phyloP scores from a whole-genome alignment of 148 eudicot genomes.

The Silene latifolia region DNA sequence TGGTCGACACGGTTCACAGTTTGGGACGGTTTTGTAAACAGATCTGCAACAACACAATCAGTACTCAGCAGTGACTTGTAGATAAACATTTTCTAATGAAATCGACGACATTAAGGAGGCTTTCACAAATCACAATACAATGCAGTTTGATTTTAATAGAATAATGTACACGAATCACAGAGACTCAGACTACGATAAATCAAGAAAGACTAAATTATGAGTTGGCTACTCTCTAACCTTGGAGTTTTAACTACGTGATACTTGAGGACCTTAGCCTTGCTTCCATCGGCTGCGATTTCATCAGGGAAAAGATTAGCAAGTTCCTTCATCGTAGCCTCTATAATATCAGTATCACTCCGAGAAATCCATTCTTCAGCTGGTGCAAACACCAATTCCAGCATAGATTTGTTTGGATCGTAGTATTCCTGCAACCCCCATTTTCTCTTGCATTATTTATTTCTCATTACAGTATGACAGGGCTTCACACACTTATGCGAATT shows the following conservation, averaged over 20 bases:
- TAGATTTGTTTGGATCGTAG: conserved; percentile 73
- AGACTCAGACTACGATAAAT: background rate
- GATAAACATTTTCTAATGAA: background rate
- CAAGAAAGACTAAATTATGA: background rate
- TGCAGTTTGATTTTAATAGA: too few relatives aligned
- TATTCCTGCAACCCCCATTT: conserved; percentile 60
- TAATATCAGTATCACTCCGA: conserved; percentile 69
- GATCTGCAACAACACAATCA: conserved; percentile 47
- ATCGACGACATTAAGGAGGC: too few relatives aligned
- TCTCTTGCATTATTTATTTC: background rate
- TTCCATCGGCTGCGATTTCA: conserved; percentile 93
- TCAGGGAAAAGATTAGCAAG: conserved; percentile 93
- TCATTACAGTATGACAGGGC: background rate
- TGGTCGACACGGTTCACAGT: conserved; percentile 92
- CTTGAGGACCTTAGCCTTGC: conserved; percentile 94
- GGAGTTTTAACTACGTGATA: conserved; percentile 97
- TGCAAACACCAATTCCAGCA: conserved; percentile 98
- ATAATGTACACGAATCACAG: too few relatives aligned
- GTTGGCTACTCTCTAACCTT: conserved; percentile 44
- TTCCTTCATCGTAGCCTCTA: conserved; percentile 95
- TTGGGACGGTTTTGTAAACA: conserved; percentile 88
- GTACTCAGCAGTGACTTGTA: background rate
- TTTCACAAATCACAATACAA: too few relatives aligned
- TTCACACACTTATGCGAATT: background rate
- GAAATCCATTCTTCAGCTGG: conserved; percentile 98